These are phyloP conservation scores for Trifolium fragiferum DNA, from an alignment of 306 rosid genomes.

Conservation along the genomic window DNA sequence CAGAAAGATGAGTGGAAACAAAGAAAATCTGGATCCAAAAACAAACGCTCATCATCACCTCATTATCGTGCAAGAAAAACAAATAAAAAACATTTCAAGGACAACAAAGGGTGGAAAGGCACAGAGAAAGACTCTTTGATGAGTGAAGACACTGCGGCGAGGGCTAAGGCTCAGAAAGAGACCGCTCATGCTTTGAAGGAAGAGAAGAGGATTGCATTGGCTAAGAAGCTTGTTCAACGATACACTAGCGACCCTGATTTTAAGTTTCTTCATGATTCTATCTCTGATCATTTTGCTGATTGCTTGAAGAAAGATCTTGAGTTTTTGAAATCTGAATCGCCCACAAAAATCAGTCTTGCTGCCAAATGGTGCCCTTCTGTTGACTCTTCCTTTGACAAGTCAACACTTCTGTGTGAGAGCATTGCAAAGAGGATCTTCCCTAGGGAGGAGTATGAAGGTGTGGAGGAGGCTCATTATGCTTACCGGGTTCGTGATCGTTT, in stretches of 20 bases:
- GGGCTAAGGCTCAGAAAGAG: constrained; percentile 43
- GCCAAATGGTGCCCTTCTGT: constrained; percentile 82
- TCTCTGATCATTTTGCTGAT: constrained; percentile 62
- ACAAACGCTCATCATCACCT: neutral
- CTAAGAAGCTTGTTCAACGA: neutral
- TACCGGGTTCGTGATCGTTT: too few species aligned
- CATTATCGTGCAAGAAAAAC: neutral
- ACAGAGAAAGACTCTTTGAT: neutral
- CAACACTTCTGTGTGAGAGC: constrained; percentile 65
- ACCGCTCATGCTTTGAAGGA: constrained; percentile 49
- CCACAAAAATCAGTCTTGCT: constrained; percentile 56
- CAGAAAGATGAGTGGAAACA: constrained; percentile 49
- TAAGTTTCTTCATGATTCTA: constrained; percentile 48
- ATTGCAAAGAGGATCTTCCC: constrained; percentile 67
- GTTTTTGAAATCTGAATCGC: constrained; percentile 41
- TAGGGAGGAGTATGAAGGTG: constrained; percentile 55
- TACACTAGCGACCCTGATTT: constrained; percentile 33
- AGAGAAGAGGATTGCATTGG: constrained; percentile 43
- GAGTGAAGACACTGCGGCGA: neutral
- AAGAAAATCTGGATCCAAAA: neutral
- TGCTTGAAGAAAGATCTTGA: constrained; percentile 58
- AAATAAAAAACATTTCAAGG: neutral
- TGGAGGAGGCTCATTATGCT: constrained; percentile 72
- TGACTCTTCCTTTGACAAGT: constrained; percentile 66
- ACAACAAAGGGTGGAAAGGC: neutral